phyloP scores from a whole-genome alignment of 1,284 basidiomycete species.

The Acaromyces ingoldii region DNA sequence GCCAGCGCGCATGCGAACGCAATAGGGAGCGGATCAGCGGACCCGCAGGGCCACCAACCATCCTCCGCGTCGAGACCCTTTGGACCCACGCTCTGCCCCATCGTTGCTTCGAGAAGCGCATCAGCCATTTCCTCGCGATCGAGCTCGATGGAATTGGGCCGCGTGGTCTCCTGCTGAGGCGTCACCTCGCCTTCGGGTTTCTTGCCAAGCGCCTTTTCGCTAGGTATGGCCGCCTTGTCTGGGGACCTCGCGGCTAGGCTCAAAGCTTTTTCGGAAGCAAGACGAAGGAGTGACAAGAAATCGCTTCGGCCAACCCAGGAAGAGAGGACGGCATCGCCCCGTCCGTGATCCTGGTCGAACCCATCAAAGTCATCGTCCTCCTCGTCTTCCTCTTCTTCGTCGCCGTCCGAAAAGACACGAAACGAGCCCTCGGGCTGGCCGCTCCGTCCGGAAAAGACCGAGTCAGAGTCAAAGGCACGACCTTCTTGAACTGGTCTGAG shows the following conservation, averaged over 20 bases:
- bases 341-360: too few relatives aligned
- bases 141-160: neutral
- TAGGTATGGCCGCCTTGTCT: constrained; percentile 4
- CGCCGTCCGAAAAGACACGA: neutral
- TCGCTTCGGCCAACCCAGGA: constrained; percentile 11
- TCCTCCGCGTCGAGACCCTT: constrained; percentile 13
- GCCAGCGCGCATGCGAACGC: constrained; percentile 34
- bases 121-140: neutral
- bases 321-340: neutral
- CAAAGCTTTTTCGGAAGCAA: neutral
- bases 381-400: constrained; percentile 14
- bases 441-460: neutral
- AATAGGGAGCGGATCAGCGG: constrained; percentile 35
- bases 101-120: neutral
- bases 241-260: constrained; percentile 11
- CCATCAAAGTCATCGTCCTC: too few relatives aligned
- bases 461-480: constrained; percentile 11
- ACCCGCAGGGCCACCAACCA: constrained; percentile 38
- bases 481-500: constrained; percentile 29
- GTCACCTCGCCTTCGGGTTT: too few relatives aligned
- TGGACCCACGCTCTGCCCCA: neutral
- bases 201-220: constrained; percentile 8
- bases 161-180: neutral
- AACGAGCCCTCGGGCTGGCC: neutral
- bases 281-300: constrained; percentile 17